Percentiles rank a stretch among this genome's conserved stretches.
These are phyloP conservation scores for Colletotrichum lupini DNA, from an alignment of 2,329 filamentous ascomycete species.

Conservation along the genomic window DNA sequence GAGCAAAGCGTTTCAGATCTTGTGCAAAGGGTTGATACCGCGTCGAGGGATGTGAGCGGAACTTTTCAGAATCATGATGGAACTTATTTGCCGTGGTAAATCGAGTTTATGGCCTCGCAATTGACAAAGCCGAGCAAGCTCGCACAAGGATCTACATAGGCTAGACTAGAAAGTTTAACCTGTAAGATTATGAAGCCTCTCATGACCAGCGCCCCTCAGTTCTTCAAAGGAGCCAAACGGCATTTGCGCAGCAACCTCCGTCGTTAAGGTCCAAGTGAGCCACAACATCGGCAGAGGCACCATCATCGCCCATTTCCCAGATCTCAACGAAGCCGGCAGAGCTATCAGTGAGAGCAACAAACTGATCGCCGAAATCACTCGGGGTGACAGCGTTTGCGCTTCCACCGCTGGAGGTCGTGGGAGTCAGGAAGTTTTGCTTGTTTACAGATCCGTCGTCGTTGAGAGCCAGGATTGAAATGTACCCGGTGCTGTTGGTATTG, in stretches of 20 bases:
- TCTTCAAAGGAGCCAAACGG: background rate
- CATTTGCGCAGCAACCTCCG: conserved; percentile 8
- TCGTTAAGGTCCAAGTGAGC: background rate
- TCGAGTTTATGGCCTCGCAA: too few relatives aligned
- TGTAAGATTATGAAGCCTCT: background rate
- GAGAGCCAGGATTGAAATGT: too few relatives aligned
- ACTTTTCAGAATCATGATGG: background rate
- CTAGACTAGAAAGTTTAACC: background rate
- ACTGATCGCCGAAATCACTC: too few relatives aligned
- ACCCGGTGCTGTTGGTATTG: too few relatives aligned
- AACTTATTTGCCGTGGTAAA: conserved; percentile 1
- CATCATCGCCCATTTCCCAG: too few relatives aligned
- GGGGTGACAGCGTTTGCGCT: too few relatives aligned
- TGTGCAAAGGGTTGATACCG: background rate
- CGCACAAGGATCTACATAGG: background rate
- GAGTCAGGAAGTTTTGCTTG: too few relatives aligned
- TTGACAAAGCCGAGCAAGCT: too few relatives aligned
- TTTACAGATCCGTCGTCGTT: too few relatives aligned
- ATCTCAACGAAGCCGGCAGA: too few relatives aligned
- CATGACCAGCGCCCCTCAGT: background rate
- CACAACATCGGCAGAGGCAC: background rate
- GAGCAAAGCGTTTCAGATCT: conserved; percentile 28
- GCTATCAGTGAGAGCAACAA: too few relatives aligned
- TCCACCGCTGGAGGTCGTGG: too few relatives aligned
- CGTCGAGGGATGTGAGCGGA: background rate